phyloP scores from a whole-genome alignment of 305 asterid species.

The Plantago coronopus region DNA sequence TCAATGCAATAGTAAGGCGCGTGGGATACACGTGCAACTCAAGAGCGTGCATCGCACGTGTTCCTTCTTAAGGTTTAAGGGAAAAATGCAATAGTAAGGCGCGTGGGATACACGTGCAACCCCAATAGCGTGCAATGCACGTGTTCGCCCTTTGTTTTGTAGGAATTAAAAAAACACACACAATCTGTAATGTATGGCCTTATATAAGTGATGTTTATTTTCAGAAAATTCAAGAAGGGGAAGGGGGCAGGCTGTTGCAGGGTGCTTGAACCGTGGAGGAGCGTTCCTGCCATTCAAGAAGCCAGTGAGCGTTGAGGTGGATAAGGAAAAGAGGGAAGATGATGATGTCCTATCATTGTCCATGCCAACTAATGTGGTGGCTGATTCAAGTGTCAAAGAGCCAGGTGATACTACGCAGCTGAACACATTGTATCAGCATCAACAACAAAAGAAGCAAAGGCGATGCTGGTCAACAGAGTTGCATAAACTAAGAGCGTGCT shows the following conservation, averaged over 20 bases:
- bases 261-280: slow-evolving; percentile 28
- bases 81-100: no score
- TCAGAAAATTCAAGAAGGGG: slow-evolving; percentile 27
- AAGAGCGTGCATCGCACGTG: no score
- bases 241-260: slow-evolving; percentile 1
- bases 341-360: slow-evolving; percentile 18
- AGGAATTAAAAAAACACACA: background rate
- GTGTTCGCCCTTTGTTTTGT: no score
- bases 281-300: slow-evolving; percentile 35
- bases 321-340: background rate
- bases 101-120: no score
- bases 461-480: slow-evolving; percentile 50
- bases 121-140: no score
- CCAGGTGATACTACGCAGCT: slow-evolving; percentile 6
- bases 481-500: slow-evolving; percentile 21
- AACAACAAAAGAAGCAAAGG: slow-evolving; percentile 34
- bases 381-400: slow-evolving; percentile 12
- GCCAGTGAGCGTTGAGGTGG: slow-evolving; percentile 1
- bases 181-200: background rate
- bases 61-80: no score
- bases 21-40: no score
- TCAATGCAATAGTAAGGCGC: no score
- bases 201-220: background rate
- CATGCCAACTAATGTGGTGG: slow-evolving; percentile 9
- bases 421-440: slow-evolving; percentile 9